Conservation (phyloP, 495 filamentous ascomycete genomes). For the Clohesyomyces aquaticus region DNA sequence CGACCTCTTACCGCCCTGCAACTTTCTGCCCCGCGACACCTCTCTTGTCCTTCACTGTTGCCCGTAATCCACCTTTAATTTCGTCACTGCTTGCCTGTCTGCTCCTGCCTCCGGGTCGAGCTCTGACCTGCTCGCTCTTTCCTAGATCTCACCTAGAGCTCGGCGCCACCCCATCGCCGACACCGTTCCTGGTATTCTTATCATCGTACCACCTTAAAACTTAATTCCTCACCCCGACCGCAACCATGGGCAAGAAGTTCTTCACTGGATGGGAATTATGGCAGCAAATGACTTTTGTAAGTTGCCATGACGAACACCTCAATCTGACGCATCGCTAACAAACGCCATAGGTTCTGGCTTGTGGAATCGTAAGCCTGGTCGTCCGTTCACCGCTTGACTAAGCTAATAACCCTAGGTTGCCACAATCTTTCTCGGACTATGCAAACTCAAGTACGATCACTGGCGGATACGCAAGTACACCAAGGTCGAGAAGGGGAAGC, state of each 20-base stretch:
- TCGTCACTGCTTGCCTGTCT: neutral
- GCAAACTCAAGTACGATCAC: constrained; percentile 66
- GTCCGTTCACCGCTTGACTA: neutral
- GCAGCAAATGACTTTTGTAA: constrained; percentile 90
- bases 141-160: constrained; percentile 12
- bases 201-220: constrained; percentile 7
- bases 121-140: neutral
- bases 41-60: neutral
- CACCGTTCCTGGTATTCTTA: constrained; percentile 13
- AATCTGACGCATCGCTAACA: constrained; percentile 12
- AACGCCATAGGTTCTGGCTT: constrained; percentile 43
- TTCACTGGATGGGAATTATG: constrained; percentile 80
- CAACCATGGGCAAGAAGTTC: constrained; percentile 54
- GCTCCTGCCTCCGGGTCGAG: neutral
- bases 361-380: constrained; percentile 51
- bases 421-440: constrained; percentile 53
- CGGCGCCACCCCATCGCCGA: neutral
- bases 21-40: neutral
- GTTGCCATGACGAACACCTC: constrained; percentile 47
- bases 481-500: constrained; percentile 66
- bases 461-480: constrained; percentile 67
- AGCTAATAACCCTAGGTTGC: constrained; percentile 53
- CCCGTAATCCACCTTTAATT: neutral
- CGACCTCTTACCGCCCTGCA: constrained; percentile 10
- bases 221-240: constrained; percentile 17